Evolutionary conservation across 192 early-diverging fungal genomes (phyloP).

Genomic region (Linnemannia exigua): DNA sequence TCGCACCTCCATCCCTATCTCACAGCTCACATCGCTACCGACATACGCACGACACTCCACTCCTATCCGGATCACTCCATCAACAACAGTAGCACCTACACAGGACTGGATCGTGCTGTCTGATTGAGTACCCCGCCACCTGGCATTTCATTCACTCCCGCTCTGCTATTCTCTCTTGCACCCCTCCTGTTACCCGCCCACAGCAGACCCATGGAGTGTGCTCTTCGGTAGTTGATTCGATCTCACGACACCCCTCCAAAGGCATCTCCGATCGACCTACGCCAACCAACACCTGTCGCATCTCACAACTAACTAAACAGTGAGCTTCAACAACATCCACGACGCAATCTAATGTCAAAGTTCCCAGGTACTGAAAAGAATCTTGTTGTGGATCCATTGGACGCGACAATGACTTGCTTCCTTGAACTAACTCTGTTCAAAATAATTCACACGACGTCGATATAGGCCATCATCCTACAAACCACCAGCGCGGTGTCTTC

Average conservation of each 20-base stretch:
- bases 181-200: neutral
- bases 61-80: neutral
- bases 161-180: neutral
- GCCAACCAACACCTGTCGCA: neutral
- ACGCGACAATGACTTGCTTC: neutral
- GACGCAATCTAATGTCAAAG: neutral
- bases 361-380: neutral
- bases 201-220: neutral
- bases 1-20: neutral
- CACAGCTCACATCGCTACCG: neutral
- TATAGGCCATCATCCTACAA: conserved; percentile 35
- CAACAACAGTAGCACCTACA: neutral
- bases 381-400: neutral
- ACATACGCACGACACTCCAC: neutral
- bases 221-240: conserved; percentile 7
- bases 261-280: neutral
- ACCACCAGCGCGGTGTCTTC: conserved; percentile 40
- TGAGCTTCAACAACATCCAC: neutral
- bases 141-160: neutral
- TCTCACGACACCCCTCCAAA: neutral
- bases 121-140: neutral
- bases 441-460: neutral
- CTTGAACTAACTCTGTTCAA: neutral
- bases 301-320: neutral
- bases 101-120: neutral